Evolutionary conservation across 495 filamentous ascomycete genomes (phyloP).

Genomic region (Aspergillus avenaceus): DNA sequence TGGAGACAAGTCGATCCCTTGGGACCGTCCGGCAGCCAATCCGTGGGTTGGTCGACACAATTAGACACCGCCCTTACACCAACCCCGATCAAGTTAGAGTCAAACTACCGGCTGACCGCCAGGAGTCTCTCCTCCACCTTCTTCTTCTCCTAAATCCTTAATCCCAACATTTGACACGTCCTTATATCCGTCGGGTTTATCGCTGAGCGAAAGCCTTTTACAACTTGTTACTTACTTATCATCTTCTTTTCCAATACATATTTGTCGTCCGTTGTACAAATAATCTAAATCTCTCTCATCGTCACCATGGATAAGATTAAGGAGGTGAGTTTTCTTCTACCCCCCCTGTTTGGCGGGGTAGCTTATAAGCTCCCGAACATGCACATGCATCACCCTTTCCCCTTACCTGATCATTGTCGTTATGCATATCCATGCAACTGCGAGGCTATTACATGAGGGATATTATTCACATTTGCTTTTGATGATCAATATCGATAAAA

Average conservation of each 20-base stretch:
- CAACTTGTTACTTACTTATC: not conserved
- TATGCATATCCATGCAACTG: slow-evolving; percentile 16
- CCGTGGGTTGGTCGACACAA: slow-evolving; percentile 2
- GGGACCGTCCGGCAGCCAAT: slow-evolving; percentile 16
- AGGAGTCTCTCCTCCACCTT: slow-evolving; percentile 25
- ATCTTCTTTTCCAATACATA: slow-evolving; percentile 29
- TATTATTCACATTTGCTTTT: not conserved
- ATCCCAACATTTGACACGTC: slow-evolving; percentile 11
- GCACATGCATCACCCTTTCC: slow-evolving; percentile 15
- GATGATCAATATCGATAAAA: slow-evolving; percentile 6
- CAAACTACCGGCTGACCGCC: slow-evolving; percentile 24
- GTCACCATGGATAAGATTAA: slow-evolving; percentile 63
- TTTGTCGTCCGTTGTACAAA: slow-evolving; percentile 12
- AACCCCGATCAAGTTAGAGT: slow-evolving; percentile 2
- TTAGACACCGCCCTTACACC: slow-evolving; percentile 2
- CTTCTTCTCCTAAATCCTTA: slow-evolving; percentile 13
- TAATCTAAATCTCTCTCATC: slow-evolving; percentile 10
- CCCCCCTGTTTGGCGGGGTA: slow-evolving; percentile 41
- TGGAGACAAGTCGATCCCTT: slow-evolving; percentile 37
- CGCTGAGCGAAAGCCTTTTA: slow-evolving; percentile 43
- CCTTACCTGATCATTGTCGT: slow-evolving; percentile 3
- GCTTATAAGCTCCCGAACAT: slow-evolving; percentile 32
- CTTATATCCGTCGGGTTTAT: slow-evolving; percentile 27
- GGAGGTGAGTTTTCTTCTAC: slow-evolving; percentile 58
- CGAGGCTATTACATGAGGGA: not conserved